phyloP scores from a whole-genome alignment of 2,329 filamentous ascomycete genomes.

The Pseudogymnoascus sp. region DNA sequence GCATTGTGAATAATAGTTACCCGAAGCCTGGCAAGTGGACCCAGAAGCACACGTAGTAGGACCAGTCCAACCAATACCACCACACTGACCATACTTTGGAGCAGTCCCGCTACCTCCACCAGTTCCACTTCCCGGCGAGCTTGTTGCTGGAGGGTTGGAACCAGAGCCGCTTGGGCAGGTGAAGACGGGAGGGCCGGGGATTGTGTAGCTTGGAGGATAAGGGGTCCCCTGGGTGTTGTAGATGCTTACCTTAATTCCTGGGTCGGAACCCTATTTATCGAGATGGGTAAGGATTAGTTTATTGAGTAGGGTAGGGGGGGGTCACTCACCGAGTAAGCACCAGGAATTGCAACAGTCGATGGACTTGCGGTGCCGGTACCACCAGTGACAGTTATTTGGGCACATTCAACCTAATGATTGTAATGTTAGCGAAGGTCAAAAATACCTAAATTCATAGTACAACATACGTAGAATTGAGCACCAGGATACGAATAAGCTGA shows the following conservation, averaged over 20 bases:
- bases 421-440: background rate
- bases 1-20: slow-evolving; percentile 18
- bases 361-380: slow-evolving; percentile 35
- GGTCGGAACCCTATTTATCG: slow-evolving; percentile 26
- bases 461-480: slow-evolving; percentile 28
- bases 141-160: background rate
- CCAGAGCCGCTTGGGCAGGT: slow-evolving; percentile 16
- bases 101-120: background rate
- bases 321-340: slow-evolving; percentile 37
- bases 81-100: slow-evolving; percentile 9
- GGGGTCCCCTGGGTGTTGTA: slow-evolving; percentile 30
- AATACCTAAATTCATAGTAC: slow-evolving; percentile 7
- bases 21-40: slow-evolving; percentile 15
- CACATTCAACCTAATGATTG: slow-evolving; percentile 9
- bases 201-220: slow-evolving; percentile 36
- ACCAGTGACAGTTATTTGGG: slow-evolving; percentile 40
- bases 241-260: slow-evolving; percentile 29
- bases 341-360: slow-evolving; percentile 38
- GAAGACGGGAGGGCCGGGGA: slow-evolving; percentile 33
- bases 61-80: slow-evolving; percentile 2
- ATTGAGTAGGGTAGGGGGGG: background rate
- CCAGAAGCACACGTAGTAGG: slow-evolving; percentile 3
- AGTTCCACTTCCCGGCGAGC: background rate
- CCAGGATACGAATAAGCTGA: slow-evolving; percentile 31
- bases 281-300: background rate